Conservation (phyloP, 208 protist genomes). For the Trypanosoma boissoni region DNA sequence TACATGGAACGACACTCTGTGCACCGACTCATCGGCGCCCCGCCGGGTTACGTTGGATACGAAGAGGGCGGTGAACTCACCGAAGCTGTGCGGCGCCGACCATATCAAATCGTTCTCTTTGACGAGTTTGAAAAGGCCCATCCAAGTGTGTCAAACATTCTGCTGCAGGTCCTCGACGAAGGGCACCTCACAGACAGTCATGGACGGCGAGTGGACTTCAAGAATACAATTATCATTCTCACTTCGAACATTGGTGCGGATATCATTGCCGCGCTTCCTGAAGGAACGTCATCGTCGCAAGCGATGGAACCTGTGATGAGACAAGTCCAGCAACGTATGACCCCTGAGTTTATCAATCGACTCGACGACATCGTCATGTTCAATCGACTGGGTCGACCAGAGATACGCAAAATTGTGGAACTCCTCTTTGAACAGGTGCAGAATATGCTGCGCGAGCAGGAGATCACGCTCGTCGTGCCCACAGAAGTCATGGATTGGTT, state of each 20-base stretch:
- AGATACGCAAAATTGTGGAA: conserved; percentile 91
- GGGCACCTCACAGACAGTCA: conserved; percentile 97
- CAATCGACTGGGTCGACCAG: conserved; percentile 75
- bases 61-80: conserved; percentile 98
- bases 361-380: conserved; percentile 98
- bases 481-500: conserved; percentile 83
- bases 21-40: conserved; percentile 96
- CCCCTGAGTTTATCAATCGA: conserved; percentile 98
- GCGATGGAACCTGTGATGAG: conserved; percentile 83
- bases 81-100: conserved; percentile 96
- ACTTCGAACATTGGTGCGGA: conserved; percentile 96
- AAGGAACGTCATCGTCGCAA: conserved; percentile 43
- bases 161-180: conserved; percentile 99
- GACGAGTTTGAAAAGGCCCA: conserved; percentile 99
- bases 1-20: conserved; percentile 98
- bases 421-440: conserved; percentile 82
- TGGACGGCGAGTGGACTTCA: conserved; percentile 97
- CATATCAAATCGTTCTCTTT: conserved; percentile 98
- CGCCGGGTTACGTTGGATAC: conserved; percentile 99
- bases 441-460: conserved; percentile 77
- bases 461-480: conserved; percentile 75
- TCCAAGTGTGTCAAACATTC: conserved; percentile 94
- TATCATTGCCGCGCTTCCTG: conserved; percentile 69
- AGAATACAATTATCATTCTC: conserved; percentile 98
- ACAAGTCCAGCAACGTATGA: conserved; percentile 86